Base-by-base conservation (phyloP, 768 basidiomycete genomes). In the Podaxis sp. region DNA sequence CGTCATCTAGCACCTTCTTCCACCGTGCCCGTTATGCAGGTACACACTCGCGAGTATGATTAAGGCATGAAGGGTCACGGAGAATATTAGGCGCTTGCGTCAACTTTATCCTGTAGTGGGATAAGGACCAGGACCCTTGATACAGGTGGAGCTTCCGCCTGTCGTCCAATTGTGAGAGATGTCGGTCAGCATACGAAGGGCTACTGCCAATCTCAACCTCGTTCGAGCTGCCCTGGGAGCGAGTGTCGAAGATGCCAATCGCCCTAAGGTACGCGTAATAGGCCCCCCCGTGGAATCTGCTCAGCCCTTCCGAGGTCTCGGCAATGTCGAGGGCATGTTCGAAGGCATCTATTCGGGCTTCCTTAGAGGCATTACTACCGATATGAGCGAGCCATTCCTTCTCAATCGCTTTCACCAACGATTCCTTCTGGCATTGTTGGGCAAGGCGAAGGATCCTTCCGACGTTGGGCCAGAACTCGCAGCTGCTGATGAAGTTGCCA, bases 181-280 rank as follows among this genome's bases (percentile, higher is more conserved):
- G 13, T 15, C 15, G 42, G 5, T 44, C 17, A 17, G 42, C 42
- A n/a, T 44, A 44, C 8, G 42, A 19, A 5, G 13, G 42, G 42
- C 19, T 44, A n/a, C n/a, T 44, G 17, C n/a, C 42, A 44, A 44
- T n/a, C 15, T 44, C 42, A 44, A 19, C 17, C 19, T 13, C 42
- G 19, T 15, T n/a, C 17, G 42, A 7, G 42, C 19, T n/a, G 17
- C 39, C n/a, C 13, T 36, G 38, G 17, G 15, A 19, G 9, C 22
- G 17, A 3, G 17, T 12, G 7, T 22, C 4, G 33, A 55, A 54
- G n/a, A 19, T 19, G 3, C 52, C 52, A 17, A 9, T 30, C 15
- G 42, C 26, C 38, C 51, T 15, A 2, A 60, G 49, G 39, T 53
- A 52, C 0, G 26, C 33, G n/a, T 60, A 60, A 40, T 60, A 60